Conservation (phyloP, 2,329 filamentous ascomycete species). For the Pseudogymnoascus sp. region DNA sequence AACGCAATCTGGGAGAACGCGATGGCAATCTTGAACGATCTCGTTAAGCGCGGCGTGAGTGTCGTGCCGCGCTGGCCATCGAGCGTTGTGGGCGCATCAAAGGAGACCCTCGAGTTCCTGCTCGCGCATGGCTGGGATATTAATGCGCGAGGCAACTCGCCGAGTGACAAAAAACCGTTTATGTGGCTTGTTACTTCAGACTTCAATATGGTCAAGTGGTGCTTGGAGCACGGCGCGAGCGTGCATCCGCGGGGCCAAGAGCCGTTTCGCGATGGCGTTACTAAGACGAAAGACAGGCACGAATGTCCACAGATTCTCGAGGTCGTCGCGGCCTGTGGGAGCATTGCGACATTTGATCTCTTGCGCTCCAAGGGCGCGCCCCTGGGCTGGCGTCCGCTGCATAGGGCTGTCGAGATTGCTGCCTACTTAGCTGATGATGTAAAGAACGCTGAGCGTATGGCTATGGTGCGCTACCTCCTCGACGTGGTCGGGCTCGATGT, state of each 20-base stretch:
- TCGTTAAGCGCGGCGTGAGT: slow-evolving; percentile 11
- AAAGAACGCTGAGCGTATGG: neutral
- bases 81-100: neutral
- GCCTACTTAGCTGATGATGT: neutral
- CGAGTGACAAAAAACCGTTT: slow-evolving; percentile 2
- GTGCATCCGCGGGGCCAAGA: neutral
- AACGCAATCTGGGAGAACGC: neutral
- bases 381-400: neutral
- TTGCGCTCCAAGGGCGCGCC: neutral
- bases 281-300: neutral
- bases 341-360: neutral
- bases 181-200: slow-evolving; percentile 10
- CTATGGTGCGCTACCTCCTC: slow-evolving; percentile 5
- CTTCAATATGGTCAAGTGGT: slow-evolving; percentile 11
- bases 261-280: neutral
- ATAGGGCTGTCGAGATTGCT: neutral
- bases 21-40: slow-evolving; percentile 7
- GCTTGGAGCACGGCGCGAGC: slow-evolving; percentile 10
- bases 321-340: neutral
- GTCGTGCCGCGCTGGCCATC: neutral
- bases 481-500: slow-evolving; percentile 5
- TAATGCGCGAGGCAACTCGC: neutral
- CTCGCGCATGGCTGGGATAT: slow-evolving; percentile 14
- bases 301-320: neutral
- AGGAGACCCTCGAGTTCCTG: slow-evolving; percentile 12